Evolutionary conservation across 495 filamentous ascomycete species (phyloP).

Genomic region (Xylaria venustula): DNA sequence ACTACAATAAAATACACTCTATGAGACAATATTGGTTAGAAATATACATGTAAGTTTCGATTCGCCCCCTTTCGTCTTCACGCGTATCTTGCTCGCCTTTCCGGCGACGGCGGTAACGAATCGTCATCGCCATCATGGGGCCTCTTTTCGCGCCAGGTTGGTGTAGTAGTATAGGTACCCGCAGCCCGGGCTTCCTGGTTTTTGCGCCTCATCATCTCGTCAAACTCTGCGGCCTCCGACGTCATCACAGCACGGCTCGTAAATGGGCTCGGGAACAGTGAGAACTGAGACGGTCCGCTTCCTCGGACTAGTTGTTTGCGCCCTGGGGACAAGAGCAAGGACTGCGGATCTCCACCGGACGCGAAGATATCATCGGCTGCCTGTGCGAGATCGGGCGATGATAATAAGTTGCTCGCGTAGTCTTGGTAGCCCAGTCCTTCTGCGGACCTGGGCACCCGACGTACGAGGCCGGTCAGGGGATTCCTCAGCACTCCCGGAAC

Average conservation of each 20-base stretch:
- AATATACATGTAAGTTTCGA: too few species aligned
- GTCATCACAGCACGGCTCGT: conserved; percentile 4
- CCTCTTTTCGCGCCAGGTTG: conserved; percentile 2
- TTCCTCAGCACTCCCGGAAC: background rate
- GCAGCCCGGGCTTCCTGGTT: background rate
- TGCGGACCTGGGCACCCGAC: background rate
- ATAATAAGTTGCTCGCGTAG: background rate
- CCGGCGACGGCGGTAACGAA: too few species aligned
- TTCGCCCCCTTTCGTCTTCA: too few species aligned
- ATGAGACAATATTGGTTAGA: too few species aligned
- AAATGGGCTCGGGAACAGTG: conserved; percentile 6
- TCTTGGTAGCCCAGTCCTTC: background rate
- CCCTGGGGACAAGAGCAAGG: background rate
- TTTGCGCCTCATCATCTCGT: background rate
- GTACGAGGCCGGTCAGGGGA: background rate
- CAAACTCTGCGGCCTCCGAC: background rate
- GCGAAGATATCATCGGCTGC: background rate
- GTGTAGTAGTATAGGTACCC: background rate
- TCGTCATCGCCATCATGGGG: too few species aligned
- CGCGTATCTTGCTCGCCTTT: too few species aligned
- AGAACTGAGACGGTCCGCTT: background rate
- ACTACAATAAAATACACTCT: too few species aligned
- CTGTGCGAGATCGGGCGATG: background rate
- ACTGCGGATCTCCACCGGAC: background rate
- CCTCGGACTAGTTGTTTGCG: background rate